Base-by-base conservation (phyloP, 805 yeast species). In the Wickerhamiella parazyma region DNA sequence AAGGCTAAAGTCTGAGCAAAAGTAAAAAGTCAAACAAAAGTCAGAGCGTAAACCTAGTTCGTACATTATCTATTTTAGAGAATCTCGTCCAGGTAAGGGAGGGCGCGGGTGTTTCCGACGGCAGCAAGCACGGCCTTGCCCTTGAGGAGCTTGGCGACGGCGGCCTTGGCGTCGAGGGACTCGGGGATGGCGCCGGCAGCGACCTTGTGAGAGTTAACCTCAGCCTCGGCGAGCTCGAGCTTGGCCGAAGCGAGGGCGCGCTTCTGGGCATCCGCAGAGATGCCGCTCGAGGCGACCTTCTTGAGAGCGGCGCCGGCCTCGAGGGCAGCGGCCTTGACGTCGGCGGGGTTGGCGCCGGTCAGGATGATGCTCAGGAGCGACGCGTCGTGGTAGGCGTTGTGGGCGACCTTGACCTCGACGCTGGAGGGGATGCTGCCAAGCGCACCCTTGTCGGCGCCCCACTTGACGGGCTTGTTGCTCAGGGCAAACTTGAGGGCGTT, bases 71-170 rank as follows among this genome's bases (percentile, higher is more conserved):
- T 28, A 28, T 28, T 11, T 49, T 59, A 63, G 63, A 80, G 82
- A 67, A 89, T 78, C 70, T 91, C 95, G 64, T 81, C 86, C 57
- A 80, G 79, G 64, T 71, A 81, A 58, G 98, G 96, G 68, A 89
- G 76, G 52, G 75, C 76, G 60, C 77, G 79, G 49, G 80, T 76
- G 64, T 85, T 80, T 67, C 97, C 98, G 49, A 84, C 78, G 50
- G 91, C 95, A 52, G 80, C 91, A 59, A 81, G 78, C 69, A 79
- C 85, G 70, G 78, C 78, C 58, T 76, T 76, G 51, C 71, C 71
- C 42, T 44, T 48, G 25, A 56, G 43, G 48, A 80, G 49, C 28
- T 46, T 49, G 45, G 52, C 48, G 38, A 58, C 63, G 35, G 55
- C 53, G 21, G 64, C 59, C 47, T 54, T 44, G 49, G 68, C 61